Base-by-base conservation (phyloP, 176 grass and related monocot genomes). In the Leersia perrieri region DNA sequence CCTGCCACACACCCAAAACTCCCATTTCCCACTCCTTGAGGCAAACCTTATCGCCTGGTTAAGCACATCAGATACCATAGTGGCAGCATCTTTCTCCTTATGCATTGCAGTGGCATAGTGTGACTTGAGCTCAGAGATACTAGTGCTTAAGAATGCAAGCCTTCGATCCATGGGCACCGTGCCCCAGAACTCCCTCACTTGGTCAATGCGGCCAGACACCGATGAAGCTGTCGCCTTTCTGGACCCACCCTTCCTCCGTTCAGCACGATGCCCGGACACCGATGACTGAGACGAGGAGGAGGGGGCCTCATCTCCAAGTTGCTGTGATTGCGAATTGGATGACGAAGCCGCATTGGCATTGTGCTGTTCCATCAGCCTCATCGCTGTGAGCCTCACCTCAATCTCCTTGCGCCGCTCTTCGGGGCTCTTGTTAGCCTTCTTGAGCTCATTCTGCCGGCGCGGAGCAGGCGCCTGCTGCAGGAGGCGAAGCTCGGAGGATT, bases 331-430 rank as follows among this genome's bases (percentile, higher is more conserved):
- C 23, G 77, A 7, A 30, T 15, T 22, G 49, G 87, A 65, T 28
- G 67, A 23, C 6, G 72, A 23, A 23, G 38, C 4, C 51, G 60
- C 15, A 3, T 30, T 25, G 2, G 51, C 81, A 70, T 80, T 78
- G 86, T 72, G 53, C 73, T 82, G 92, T 78, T 98, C 90, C 16
- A 98, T 31, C 18, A 98, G 72, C 47, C 78, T 86, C 22, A 91
- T 80, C 0, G 88, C 96, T 13, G 92, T 88, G 5, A 98, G 77
- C 6, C 90, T 88, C 65, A 91, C 92, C 84, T 98, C 96, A 61
- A 98, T 95, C 86, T 98, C 96, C 89, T 93, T 92, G 73, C 96
- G 92, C 45, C 90, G 90, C 81, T 99, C 96, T 25, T 99, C 89
- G 0, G 85, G 49, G 45, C 90, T 99, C 88, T 99, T 99, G 11